Evolutionary conservation across 2,329 filamentous ascomycete genomes (phyloP), one percentile per base, ranked within the genome.

Genomic region (Aureobasidium sp.): DNA sequence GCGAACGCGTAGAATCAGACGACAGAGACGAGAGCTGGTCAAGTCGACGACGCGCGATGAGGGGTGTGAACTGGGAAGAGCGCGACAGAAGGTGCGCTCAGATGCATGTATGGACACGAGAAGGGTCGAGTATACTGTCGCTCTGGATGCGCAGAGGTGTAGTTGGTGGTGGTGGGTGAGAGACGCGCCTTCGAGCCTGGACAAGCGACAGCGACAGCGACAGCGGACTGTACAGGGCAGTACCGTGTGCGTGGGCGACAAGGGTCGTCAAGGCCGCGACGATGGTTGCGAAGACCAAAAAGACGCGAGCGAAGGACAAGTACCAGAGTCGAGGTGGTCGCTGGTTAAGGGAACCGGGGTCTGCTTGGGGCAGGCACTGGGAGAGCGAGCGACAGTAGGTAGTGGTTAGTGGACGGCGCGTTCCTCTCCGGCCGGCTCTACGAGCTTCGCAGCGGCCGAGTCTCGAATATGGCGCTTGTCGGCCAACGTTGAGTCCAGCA

Each of bases 31-130:
- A 27, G 30, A 29, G 27, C 30, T 30, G 32, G 32, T 58, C 42
- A 32, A 37, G 54, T 27, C 13, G 13, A 36, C 44, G 36, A 59
- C 16, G 57, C 57, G 57, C 44, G 42, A 36, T 9, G 37, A 11
- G 32, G 2, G 45, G 14, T 10, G 16, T 5, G 27, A 21, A 27
- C 4, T 41, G 30, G 27, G 9, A 8, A 25, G 25, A 42, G 45
- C 57, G 45, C 57, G 45, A 50, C 45, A 10, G 11, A 21, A 21
- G 37, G 29, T 59, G 57, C 57, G 36, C 57, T 34, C 44, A 50
- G 32, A 59, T 59, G 45, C 57, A 59, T 59, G 45, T 49, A 59
- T 49, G 45, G 3, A 42, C 36, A 48, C 57, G 57, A 41, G 29
- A 14, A 39, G 4, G 25, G 9, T 32, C 57, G 45, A 37, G 13